phyloP scores from a whole-genome alignment of 345 rosid genomes.

The Citrus medica region DNA sequence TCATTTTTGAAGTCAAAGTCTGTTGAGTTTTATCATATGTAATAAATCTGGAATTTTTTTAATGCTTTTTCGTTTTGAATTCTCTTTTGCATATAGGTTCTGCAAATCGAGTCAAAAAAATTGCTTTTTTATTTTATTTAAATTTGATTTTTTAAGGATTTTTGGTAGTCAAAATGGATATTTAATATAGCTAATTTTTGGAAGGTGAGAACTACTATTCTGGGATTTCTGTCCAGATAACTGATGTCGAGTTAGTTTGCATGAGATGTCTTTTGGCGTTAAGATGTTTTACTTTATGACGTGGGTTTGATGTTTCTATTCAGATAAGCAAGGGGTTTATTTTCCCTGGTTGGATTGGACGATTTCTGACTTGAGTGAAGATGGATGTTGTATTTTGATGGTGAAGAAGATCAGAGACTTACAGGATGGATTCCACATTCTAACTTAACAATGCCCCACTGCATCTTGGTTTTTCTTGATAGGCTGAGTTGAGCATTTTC shows the following conservation, averaged over 20 bases:
- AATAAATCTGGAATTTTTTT: slow-evolving; percentile 1
- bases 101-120: slow-evolving; percentile 4
- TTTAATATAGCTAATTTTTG: not conserved
- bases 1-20: slow-evolving; percentile 17
- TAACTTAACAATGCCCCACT: slow-evolving; percentile 4
- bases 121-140: not conserved
- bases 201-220: not conserved
- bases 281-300: slow-evolving; percentile 2
- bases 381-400: slow-evolving; percentile 7
- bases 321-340: slow-evolving; percentile 11
- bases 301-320: slow-evolving; percentile 21
- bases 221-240: not conserved
- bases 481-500: not conserved
- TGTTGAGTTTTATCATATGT: slow-evolving; percentile 3
- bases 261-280: not conserved
- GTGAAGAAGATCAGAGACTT: not conserved
- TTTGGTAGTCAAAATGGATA: not conserved
- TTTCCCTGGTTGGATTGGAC: slow-evolving; percentile 10
- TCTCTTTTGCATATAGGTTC: slow-evolving; percentile 17
- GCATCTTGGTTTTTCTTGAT: not conserved
- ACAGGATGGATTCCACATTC: not conserved
- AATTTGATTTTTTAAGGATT: too few relatives aligned
- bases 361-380: not conserved
- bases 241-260: not conserved
- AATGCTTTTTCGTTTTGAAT: slow-evolving; percentile 7